Conservation (phyloP, 2,329 filamentous ascomycete species). For the Elsinoe perseae region DNA sequence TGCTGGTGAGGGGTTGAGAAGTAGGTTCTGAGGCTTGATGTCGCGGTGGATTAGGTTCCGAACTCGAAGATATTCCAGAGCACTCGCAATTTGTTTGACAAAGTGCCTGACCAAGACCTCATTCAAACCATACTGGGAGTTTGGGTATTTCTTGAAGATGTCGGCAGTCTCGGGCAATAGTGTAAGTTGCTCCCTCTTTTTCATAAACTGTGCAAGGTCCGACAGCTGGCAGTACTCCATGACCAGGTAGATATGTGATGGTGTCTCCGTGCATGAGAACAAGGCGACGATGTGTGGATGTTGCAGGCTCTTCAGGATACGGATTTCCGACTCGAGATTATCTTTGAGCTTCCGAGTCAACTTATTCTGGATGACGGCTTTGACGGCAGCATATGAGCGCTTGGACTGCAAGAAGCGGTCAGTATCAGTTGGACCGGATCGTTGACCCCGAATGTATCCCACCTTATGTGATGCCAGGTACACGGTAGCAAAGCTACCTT, state of each 20-base stretch:
- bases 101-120: constrained; percentile 97
- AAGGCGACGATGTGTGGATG: constrained; percentile 96
- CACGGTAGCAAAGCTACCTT: constrained; percentile 95
- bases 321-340: constrained; percentile 90
- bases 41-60: constrained; percentile 91
- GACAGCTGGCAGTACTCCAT: constrained; percentile 99
- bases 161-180: constrained; percentile 76
- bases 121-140: constrained; percentile 75
- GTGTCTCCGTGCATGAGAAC: constrained; percentile 84
- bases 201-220: constrained; percentile 91
- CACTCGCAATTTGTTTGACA: constrained; percentile 86
- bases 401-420: constrained; percentile 32
- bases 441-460: constrained; percentile 10
- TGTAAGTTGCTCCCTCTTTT: constrained; percentile 74
- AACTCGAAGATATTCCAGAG: constrained; percentile 76
- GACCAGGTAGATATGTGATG: constrained; percentile 84
- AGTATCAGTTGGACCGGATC: background rate
- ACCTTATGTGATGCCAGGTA: constrained; percentile 46
- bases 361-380: constrained; percentile 84
- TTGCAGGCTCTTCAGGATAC: constrained; percentile 85
- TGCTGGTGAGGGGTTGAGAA: constrained; percentile 72
- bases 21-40: constrained; percentile 92
- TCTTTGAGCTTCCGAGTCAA: constrained; percentile 95
- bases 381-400: constrained; percentile 82
- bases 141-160: constrained; percentile 90